A percentile compares a stretch with the other conserved stretches of the same genome.
These are phyloP conservation scores for Cercospora sp. DNA, from an alignment of 2,329 filamentous ascomycete species.

Conservation along the genomic window DNA sequence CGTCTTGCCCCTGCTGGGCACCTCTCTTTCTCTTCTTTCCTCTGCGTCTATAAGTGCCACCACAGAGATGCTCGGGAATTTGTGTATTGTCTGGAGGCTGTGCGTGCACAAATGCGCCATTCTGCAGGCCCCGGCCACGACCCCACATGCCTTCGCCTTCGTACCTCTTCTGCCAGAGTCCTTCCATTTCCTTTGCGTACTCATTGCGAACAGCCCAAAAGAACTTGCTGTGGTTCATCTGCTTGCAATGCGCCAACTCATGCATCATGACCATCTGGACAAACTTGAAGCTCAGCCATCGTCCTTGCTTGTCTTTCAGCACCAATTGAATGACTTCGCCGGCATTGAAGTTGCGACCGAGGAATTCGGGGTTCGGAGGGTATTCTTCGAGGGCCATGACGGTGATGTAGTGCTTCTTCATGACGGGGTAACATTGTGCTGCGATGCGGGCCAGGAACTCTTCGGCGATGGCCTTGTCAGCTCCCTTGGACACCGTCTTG, in stretches of 20 bases:
- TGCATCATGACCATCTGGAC: conserved; percentile 97
- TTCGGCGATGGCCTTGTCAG: conserved; percentile 59
- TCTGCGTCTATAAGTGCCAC: conserved; percentile 70
- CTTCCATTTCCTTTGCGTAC: conserved; percentile 70
- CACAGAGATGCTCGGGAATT: conserved; percentile 66
- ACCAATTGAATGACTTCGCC: conserved; percentile 86
- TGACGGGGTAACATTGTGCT: conserved; percentile 71
- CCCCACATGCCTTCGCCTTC: conserved; percentile 85
- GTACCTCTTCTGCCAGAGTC: conserved; percentile 68
- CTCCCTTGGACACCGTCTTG: conserved; percentile 59
- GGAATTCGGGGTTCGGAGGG: conserved; percentile 76
- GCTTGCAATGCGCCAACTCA: conserved; percentile 81
- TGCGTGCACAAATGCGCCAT: conserved; percentile 64
- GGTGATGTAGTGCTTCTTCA: conserved; percentile 49
- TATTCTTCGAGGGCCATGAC: conserved; percentile 71
- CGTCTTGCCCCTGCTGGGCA: conserved; percentile 42
- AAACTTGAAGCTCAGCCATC: conserved; percentile 78
- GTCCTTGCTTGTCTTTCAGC: conserved; percentile 63
- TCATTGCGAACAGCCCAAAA: conserved; percentile 79
- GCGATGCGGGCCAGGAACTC: conserved; percentile 75
- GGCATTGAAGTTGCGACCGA: conserved; percentile 86
- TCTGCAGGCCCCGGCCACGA: conserved; percentile 62
- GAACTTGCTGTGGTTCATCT: conserved; percentile 83
- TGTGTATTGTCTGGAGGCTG: conserved; percentile 53
- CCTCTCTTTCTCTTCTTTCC: conserved; percentile 52